Evolutionary conservation across 352 stramenopile genomes (phyloP).

Genomic region (Phytophthora nicotianae): DNA sequence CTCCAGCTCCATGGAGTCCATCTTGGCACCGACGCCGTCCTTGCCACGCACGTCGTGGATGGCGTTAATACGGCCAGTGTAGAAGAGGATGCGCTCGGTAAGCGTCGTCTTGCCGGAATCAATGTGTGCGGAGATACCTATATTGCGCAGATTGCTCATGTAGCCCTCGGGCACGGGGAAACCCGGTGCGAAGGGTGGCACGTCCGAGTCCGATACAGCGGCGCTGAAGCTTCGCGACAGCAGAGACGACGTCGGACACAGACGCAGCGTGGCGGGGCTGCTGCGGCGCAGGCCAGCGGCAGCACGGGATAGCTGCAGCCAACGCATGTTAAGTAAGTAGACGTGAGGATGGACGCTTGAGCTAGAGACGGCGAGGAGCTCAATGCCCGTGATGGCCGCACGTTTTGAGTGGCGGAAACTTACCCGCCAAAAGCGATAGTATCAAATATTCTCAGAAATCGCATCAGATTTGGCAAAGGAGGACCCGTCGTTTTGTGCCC

Average conservation of each 20-base stretch:
- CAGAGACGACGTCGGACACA: constrained; percentile 28
- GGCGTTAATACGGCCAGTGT: constrained; percentile 97
- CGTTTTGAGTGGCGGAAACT: constrained; percentile 37
- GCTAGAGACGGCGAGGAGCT: constrained; percentile 21
- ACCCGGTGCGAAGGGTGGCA: constrained; percentile 51
- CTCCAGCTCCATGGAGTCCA: constrained; percentile 99
- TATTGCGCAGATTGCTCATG: constrained; percentile 92
- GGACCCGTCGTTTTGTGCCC: background rate
- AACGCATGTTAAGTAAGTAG: constrained; percentile 44
- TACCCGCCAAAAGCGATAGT: constrained; percentile 9
- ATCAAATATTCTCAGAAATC: background rate
- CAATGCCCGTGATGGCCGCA: constrained; percentile 26
- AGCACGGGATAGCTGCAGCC: constrained; percentile 59
- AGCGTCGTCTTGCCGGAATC: constrained; percentile 99
- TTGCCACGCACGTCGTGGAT: constrained; percentile 97
- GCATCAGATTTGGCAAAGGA: background rate
- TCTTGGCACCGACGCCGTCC: constrained; percentile 98
- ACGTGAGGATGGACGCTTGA: constrained; percentile 1
- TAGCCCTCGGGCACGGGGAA: constrained; percentile 65
- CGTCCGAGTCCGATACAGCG: constrained; percentile 19
- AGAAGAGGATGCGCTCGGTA: constrained; percentile 99
- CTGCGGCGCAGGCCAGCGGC: constrained; percentile 35
- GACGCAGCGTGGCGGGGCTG: constrained; percentile 18
- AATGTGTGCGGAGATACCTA: constrained; percentile 97
- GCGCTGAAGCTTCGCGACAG: constrained; percentile 39